phyloP scores from a whole-genome alignment of 257 asterid species.

The Solanum ossicruentum region DNA sequence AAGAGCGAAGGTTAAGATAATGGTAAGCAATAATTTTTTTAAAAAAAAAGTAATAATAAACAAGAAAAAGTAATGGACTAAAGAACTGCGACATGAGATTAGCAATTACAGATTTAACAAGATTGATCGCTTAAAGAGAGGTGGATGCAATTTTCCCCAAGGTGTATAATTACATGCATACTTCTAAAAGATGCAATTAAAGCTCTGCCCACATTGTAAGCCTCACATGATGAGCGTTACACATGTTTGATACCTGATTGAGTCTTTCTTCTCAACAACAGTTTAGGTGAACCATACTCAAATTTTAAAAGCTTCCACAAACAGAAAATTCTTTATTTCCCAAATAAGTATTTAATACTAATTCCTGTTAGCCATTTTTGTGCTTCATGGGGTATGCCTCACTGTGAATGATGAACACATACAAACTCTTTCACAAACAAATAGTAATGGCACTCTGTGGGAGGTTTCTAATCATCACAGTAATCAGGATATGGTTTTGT shows the following conservation, averaged over 20 bases:
- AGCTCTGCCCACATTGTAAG: background rate
- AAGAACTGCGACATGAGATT: background rate
- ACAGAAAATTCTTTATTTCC: background rate
- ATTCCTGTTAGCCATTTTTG: background rate
- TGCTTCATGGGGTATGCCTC: background rate
- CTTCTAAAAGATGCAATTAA: background rate
- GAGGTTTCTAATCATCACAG: background rate
- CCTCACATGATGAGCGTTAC: background rate
- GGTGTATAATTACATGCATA: background rate
- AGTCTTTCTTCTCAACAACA: background rate
- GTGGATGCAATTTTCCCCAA: background rate
- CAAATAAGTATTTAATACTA: background rate
- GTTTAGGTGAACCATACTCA: background rate
- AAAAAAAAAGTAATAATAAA: background rate
- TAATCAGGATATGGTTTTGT: background rate
- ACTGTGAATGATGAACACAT: background rate
- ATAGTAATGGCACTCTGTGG: background rate
- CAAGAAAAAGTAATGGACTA: background rate
- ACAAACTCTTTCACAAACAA: background rate
- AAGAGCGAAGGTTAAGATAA: background rate
- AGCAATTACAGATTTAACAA: background rate
- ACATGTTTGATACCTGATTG: background rate
- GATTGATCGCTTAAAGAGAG: background rate
- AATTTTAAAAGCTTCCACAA: background rate
- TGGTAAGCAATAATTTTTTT: background rate